Evolutionary conservation across 805 yeast species (phyloP).

Genomic region (Sugiyamaella americana): DNA sequence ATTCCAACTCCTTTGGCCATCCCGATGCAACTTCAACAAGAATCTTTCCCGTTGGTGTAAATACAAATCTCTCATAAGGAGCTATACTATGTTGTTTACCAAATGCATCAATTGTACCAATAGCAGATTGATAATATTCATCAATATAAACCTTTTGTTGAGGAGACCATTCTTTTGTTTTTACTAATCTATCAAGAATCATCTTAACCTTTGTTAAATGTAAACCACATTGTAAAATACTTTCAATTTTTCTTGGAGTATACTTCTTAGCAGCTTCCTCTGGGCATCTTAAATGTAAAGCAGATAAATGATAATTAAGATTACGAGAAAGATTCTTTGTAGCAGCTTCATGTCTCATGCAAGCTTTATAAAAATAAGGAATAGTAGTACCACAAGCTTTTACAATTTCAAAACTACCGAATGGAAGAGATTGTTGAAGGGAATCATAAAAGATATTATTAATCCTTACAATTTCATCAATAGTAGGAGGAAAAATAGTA

Average conservation of each 20-base stretch:
- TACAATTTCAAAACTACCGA: conserved; percentile 69
- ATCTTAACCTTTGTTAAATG: conserved; percentile 68
- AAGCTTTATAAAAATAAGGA: conserved; percentile 89
- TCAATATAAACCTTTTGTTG: conserved; percentile 30
- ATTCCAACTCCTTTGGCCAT: conserved; percentile 85
- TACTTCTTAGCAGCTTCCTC: conserved; percentile 25
- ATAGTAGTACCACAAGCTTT: conserved; percentile 76
- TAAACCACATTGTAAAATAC: conserved; percentile 53
- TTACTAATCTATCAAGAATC: conserved; percentile 55
- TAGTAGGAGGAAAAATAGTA: conserved; percentile 85
- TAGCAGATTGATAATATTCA: conserved; percentile 46
- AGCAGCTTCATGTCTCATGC: conserved; percentile 91
- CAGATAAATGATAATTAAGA: conserved; percentile 39
- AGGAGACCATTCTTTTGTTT: conserved; percentile 42
- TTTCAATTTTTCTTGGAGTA: conserved; percentile 49
- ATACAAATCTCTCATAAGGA: conserved; percentile 58
- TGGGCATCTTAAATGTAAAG: conserved; percentile 31
- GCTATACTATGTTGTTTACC: conserved; percentile 47
- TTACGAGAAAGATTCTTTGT: conserved; percentile 54
- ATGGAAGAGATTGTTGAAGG: conserved; percentile 56
- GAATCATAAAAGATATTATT: conserved; percentile 80
- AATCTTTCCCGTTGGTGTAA: conserved; percentile 88
- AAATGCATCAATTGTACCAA: conserved; percentile 73
- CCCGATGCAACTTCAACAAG: conserved; percentile 74
- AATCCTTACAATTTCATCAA: conserved; percentile 86